Conservation (phyloP, 2,329 filamentous ascomycete genomes). For the Lachnellula willkommii region DNA sequence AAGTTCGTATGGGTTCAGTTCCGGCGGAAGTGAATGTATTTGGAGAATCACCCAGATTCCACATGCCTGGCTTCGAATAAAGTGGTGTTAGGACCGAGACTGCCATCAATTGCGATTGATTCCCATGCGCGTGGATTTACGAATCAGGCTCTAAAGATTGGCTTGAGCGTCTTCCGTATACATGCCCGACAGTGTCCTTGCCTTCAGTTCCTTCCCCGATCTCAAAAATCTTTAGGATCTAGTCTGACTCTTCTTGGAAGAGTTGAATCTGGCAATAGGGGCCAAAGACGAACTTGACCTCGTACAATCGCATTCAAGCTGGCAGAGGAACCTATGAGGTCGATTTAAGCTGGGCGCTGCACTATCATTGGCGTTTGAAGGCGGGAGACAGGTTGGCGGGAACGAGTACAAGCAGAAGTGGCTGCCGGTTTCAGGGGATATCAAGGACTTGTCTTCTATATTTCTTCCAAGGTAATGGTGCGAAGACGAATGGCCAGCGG, state of each 20-base stretch:
- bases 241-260: background rate
- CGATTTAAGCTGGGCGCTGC: conserved; percentile 20
- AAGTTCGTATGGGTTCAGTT: conserved; percentile 18
- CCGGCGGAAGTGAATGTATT: conserved; percentile 21
- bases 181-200: background rate
- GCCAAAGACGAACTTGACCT: conserved; percentile 2
- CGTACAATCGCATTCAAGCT: conserved; percentile 14
- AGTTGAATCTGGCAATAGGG: background rate
- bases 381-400: conserved; percentile 16
- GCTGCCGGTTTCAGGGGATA: conserved; percentile 14
- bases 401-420: conserved; percentile 17
- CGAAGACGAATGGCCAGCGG: conserved; percentile 16
- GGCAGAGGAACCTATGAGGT: conserved; percentile 16
- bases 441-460: conserved; percentile 19
- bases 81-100: conserved; percentile 28
- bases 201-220: background rate
- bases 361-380: conserved; percentile 20
- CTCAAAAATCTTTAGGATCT: background rate
- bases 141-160: background rate
- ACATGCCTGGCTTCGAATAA: conserved; percentile 28
- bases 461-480: conserved; percentile 17
- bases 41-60: conserved; percentile 27
- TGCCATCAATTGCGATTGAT: conserved; percentile 30
- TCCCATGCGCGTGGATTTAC: conserved; percentile 15
- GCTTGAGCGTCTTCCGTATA: background rate